A percentile compares a stretch with the other conserved stretches of the same genome.
These are phyloP conservation scores for Sclerotinia glacialis DNA, from an alignment of 2,329 filamentous ascomycete species.

Conservation along the genomic window DNA sequence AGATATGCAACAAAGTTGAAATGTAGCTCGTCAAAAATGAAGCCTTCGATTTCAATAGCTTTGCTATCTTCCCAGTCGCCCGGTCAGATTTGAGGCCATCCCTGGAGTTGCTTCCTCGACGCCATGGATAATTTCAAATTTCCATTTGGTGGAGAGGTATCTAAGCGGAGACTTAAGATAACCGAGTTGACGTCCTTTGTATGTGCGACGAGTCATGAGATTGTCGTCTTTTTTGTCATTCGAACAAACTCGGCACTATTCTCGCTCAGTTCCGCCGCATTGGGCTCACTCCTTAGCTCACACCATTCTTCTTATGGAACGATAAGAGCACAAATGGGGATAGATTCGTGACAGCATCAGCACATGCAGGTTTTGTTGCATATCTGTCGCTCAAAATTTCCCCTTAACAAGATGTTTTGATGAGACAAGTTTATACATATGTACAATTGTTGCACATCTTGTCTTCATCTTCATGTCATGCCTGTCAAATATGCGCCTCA, in stretches of 20 bases:
- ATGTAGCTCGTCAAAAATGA: neutral
- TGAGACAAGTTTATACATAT: neutral
- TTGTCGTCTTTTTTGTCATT: neutral
- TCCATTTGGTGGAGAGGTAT: neutral
- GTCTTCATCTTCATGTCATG: neutral
- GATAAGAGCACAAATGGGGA: neutral
- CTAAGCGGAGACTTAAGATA: neutral
- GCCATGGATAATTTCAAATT: neutral
- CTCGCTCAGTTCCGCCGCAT: slow-evolving; percentile 4
- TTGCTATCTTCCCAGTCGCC: neutral
- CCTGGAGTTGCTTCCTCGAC: neutral
- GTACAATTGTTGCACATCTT: slow-evolving; percentile 5
- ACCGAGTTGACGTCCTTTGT: no score
- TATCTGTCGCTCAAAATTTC: neutral
- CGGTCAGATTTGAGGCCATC: neutral
- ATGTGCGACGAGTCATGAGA: neutral
- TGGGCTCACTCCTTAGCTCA: neutral
- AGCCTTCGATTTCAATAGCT: neutral
- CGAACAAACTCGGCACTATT: neutral
- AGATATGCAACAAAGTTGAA: neutral
- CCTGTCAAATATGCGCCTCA: neutral
- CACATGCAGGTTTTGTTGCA: neutral
- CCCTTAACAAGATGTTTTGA: neutral
- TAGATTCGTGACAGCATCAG: neutral
- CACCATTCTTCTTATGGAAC: neutral